These are phyloP conservation scores for Russula sp. DNA, from an alignment of 768 basidiomycete genomes.

Conservation along the genomic window DNA sequence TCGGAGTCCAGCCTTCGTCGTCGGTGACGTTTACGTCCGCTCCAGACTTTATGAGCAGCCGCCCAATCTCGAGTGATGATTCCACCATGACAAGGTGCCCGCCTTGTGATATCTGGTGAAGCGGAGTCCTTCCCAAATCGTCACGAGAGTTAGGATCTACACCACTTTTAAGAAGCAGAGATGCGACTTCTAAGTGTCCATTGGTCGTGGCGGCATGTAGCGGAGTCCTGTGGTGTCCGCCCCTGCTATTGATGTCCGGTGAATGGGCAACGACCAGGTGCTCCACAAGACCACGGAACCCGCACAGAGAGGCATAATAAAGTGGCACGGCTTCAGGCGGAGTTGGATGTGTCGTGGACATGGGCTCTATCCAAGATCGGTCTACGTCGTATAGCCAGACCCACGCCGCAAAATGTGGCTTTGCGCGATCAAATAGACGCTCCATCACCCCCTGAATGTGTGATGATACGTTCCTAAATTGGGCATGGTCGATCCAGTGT, in stretches of 20 bases:
- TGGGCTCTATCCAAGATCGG: neutral
- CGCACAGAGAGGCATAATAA: conserved; percentile 17
- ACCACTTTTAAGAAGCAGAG: conserved; percentile 1
- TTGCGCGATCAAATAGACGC: conserved; percentile 1
- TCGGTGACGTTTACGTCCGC: conserved; percentile 1
- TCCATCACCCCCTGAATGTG: conserved; percentile 1
- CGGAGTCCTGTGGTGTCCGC: neutral
- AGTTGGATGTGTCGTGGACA: neutral
- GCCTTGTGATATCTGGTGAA: neutral
- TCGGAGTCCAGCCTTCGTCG: conserved; percentile 3
- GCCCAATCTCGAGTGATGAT: neutral
- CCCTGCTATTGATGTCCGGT: neutral
- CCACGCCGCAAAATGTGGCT: conserved; percentile 15
- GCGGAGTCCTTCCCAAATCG: neutral
- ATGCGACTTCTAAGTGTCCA: neutral
- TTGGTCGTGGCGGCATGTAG: neutral
- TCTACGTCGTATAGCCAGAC: conserved; percentile 15
- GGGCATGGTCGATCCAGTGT: conserved; percentile 17
- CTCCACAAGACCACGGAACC: conserved; percentile 9
- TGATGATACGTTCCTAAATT: neutral
- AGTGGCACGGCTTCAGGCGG: neutral
- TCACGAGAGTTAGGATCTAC: neutral
- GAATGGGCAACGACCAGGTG: neutral
- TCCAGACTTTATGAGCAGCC: neutral
- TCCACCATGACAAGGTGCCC: neutral